phyloP scores from a whole-genome alignment of 192 early-diverging fungal genomes.

The Geranomyces michiganensis region DNA sequence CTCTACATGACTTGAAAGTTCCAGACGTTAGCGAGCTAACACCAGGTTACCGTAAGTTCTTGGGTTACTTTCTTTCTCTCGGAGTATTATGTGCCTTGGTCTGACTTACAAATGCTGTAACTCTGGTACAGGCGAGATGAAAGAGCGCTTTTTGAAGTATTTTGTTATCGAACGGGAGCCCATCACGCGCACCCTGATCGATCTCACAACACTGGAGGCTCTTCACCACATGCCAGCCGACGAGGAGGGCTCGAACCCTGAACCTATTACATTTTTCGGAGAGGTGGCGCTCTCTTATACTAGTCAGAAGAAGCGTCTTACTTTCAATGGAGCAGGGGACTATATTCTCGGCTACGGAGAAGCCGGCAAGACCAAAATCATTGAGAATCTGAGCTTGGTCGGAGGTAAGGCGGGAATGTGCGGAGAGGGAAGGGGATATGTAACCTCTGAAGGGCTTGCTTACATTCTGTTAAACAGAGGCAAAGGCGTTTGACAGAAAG shows the following conservation, averaged over 20 bases:
- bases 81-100: too few relatives aligned
- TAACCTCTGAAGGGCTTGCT: background rate
- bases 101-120: background rate
- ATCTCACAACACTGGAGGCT: background rate
- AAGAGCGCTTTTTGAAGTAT: background rate
- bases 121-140: background rate
- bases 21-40: conserved; percentile 12
- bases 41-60: conserved; percentile 10
- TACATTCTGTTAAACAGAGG: background rate
- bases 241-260: background rate
- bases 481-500: background rate
- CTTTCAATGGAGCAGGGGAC: conserved; percentile 9
- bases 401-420: background rate
- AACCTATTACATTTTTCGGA: conserved; percentile 2
- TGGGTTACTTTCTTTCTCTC: background rate
- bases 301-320: background rate
- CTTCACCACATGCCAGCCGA: background rate
- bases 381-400: conserved; percentile 14
- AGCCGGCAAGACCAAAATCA: background rate
- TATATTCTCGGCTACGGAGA: conserved; percentile 19
- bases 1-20: conserved; percentile 2
- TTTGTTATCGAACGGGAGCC: background rate
- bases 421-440: background rate
- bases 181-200: background rate
- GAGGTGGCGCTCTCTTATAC: conserved; percentile 8